A percentile compares a stretch with the other conserved stretches of the same genome.
Evolutionary conservation across 148 eudicot species (phyloP).

Genomic region (Salicornia ramosissima): DNA sequence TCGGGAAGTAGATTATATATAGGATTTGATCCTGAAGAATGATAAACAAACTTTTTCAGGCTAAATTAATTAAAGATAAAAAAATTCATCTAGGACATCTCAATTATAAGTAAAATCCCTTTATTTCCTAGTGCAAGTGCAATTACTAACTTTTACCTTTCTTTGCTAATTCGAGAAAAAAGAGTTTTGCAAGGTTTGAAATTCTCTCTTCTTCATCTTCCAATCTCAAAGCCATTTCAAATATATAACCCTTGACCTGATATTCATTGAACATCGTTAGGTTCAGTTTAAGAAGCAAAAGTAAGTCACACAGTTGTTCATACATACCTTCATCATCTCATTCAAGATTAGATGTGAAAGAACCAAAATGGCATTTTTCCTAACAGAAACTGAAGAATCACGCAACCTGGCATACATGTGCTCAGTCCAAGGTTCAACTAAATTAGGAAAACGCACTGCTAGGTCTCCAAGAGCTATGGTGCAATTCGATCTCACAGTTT

Average conservation of each 20-base stretch:
- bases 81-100: not conserved
- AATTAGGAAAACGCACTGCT: conserved; percentile 93
- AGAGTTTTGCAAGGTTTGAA: conserved; percentile 80
- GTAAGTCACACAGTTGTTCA: conserved; percentile 6
- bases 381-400: conserved; percentile 73
- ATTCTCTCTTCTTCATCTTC: conserved; percentile 97
- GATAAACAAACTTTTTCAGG: conserved; percentile 14
- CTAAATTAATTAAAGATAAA: not conserved
- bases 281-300: not conserved
- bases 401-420: conserved; percentile 84
- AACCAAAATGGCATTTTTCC: conserved; percentile 95
- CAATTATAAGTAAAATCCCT: not conserved
- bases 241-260: conserved; percentile 88
- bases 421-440: conserved; percentile 97
- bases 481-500: conserved; percentile 92
- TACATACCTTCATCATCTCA: conserved; percentile 97
- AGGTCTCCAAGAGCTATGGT: conserved; percentile 94
- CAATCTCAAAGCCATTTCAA: conserved; percentile 85
- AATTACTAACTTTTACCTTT: conserved; percentile 45
- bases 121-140: not conserved
- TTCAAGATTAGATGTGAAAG: conserved; percentile 95
- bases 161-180: conserved; percentile 81
- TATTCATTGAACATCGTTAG: conserved; percentile 9
- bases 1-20: conserved; percentile 94
- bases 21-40: conserved; percentile 71